A percentile compares a stretch with the other conserved stretches of the same genome.
Evolutionary conservation across 2,329 filamentous ascomycete genomes (phyloP).

Genomic region (Fusarium vanettenii): DNA sequence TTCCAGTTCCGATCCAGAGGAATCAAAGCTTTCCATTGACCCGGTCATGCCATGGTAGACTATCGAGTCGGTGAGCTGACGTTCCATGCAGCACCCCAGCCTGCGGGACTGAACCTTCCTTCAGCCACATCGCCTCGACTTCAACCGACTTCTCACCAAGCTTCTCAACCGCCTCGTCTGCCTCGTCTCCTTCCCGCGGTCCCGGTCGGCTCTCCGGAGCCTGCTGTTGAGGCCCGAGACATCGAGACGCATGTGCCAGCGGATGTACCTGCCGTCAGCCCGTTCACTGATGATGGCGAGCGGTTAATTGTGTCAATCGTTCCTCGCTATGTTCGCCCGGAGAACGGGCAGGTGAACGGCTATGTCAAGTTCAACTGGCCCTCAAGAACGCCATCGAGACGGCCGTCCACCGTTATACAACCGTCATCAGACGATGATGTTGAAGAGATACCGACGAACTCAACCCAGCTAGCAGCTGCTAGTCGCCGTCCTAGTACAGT

Average conservation of each 20-base stretch:
- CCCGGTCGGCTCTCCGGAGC: conserved; percentile 7
- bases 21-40: conserved; percentile 25
- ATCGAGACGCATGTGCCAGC: conserved; percentile 15
- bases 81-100: conserved; percentile 40
- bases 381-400: conserved; percentile 28
- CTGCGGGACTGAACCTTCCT: conserved; percentile 30
- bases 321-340: conserved; percentile 46
- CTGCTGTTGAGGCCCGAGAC: conserved; percentile 12
- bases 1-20: conserved; percentile 24
- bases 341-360: conserved; percentile 51
- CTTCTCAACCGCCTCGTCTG: conserved; percentile 13
- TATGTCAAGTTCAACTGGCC: conserved; percentile 55
- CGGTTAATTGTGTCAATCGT: conserved; percentile 38
- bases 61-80: conserved; percentile 45
- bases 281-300: conserved; percentile 48
- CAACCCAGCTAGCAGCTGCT: conserved; percentile 7
- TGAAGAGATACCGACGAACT: conserved; percentile 28
- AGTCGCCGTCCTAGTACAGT: conserved; percentile 16
- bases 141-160: conserved; percentile 21
- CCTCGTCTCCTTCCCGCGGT: conserved; percentile 33
- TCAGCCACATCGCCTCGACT: conserved; percentile 24
- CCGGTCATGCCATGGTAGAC: conserved; percentile 43
- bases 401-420: conserved; percentile 17
- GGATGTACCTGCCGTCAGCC: conserved; percentile 40
- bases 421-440: conserved; percentile 17